Evolutionary conservation across 148 eudicot species (phyloP), one percentile per base, ranked within the genome.

Genomic region (Pharnaceum exiguum): DNA sequence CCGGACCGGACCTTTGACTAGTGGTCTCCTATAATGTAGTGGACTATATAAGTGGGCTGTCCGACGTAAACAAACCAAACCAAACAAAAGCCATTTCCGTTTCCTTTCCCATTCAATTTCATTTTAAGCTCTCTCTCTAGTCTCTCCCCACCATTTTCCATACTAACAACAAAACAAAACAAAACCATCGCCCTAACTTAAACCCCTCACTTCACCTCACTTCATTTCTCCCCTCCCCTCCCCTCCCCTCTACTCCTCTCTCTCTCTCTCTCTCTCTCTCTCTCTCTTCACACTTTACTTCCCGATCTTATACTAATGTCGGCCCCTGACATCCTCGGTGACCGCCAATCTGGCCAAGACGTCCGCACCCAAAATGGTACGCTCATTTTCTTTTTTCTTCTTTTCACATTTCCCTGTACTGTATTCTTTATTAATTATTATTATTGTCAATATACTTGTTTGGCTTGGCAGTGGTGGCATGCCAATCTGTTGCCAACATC

Each of bases 341-440:
- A 93, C 11, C 88, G 96, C 48, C 96, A 89, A 60, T 88, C 95
- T 37, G 99, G 96, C 26, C 99, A 89, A 79, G 96, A 88, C 51
- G 99, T 93, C 30, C 96, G 99, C 62, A 75, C 99, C 29, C 96
- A 93, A 66, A 93, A 93, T 43, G 96, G 95, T 86, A 51, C 2
- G 19, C 19, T 33, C 6, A 35, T 1, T 21, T 18, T 16, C 27
- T 10, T n/a, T n/a, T 19, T 55, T 6, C 27, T 12, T 24, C 29
- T 22, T 65, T 11, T 61, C 5, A 31, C 3, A 6, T 46, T 33
- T 22, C 28, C 1, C 8, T 2, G 16, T 3, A 30, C 12, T 35
- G 12, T 29, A 17, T 48, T 23, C 40, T 15, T 30, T 22, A 21
- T 38, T 23, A 18, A 17, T 8, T 31, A 18, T 28, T 17, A 11